A percentile compares a stretch with the other conserved stretches of the same genome.
phyloP scores from a whole-genome alignment of 2,329 filamentous ascomycete species.

The Biscogniauxia mediterranea region DNA sequence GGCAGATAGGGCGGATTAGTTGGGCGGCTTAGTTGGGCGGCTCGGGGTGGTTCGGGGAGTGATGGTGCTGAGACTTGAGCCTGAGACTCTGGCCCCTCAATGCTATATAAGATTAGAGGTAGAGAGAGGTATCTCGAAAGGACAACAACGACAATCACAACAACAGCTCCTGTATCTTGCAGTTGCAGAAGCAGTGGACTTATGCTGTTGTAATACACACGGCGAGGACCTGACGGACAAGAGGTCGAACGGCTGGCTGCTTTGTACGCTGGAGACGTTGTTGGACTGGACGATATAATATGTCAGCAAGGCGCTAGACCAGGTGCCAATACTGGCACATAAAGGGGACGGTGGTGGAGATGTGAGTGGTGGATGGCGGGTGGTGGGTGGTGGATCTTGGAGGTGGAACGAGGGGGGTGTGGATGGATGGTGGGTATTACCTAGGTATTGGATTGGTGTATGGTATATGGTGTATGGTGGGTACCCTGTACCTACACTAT shows the following conservation, averaged over 20 bases:
- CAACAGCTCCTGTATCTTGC: slow-evolving; percentile 9
- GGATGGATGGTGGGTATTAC: no score
- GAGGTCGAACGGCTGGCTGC: slow-evolving; percentile 6
- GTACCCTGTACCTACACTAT: no score
- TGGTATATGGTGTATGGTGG: no score
- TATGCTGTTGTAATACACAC: slow-evolving; percentile 12
- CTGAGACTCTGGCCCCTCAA: slow-evolving; percentile 1
- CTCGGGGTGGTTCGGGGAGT: neutral
- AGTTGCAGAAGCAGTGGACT: slow-evolving; percentile 4
- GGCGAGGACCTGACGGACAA: slow-evolving; percentile 6
- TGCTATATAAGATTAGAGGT: no score
- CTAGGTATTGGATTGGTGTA: no score
- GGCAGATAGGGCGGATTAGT: neutral
- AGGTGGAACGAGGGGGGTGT: neutral
- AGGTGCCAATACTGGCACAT: neutral
- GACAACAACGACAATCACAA: slow-evolving; percentile 8
- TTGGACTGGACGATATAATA: slow-evolving; percentile 12
- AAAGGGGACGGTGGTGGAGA: neutral
- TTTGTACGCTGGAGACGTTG: neutral
- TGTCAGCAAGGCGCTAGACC: slow-evolving; percentile 14
- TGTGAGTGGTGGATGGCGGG: neutral
- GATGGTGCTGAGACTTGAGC: neutral
- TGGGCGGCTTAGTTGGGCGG: neutral
- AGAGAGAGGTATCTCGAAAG: slow-evolving; percentile 13
- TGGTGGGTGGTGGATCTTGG: neutral